phyloP scores from a whole-genome alignment of 257 asterid species.

The Verbena officinalis region DNA sequence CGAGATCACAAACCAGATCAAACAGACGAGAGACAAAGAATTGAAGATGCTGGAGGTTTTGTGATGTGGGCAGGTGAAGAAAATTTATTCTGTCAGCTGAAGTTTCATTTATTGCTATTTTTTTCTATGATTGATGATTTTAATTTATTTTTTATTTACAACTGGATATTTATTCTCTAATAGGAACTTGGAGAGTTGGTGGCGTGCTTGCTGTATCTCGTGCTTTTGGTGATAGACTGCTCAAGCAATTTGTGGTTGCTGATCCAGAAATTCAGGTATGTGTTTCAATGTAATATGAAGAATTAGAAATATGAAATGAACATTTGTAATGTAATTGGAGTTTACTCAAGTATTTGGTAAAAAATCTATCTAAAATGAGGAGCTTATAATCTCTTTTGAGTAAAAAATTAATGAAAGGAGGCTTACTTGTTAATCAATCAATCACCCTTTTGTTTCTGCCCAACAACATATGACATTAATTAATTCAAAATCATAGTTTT shows the following conservation, averaged over 20 bases:
- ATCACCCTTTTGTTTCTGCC: too few relatives aligned
- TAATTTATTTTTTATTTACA: not conserved
- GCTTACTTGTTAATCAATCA: too few relatives aligned
- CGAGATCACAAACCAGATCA: constrained; percentile 93
- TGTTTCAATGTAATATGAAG: too few relatives aligned
- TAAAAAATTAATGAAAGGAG: too few relatives aligned
- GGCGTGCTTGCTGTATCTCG: constrained; percentile 94
- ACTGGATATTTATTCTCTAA: not conserved
- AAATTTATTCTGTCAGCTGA: not conserved
- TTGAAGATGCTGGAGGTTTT: constrained; percentile 91
- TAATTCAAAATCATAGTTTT: too few relatives aligned
- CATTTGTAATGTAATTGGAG: not conserved
- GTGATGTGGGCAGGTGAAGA: constrained; percentile 87
- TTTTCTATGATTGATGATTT: not conserved
- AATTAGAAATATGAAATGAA: too few relatives aligned
- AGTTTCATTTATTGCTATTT: not conserved
- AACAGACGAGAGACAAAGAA: constrained; percentile 81
- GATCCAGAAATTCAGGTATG: constrained; percentile 84
- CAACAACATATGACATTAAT: too few relatives aligned
- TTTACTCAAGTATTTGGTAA: not conserved
- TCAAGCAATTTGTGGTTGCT: constrained; percentile 79
- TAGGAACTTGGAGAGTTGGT: constrained; percentile 94
- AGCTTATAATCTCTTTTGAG: too few relatives aligned
- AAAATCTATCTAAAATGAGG: too few relatives aligned
- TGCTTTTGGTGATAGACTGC: constrained; percentile 81